These are phyloP conservation scores for Papilionanthe hybrid DNA, from an alignment of 116 monocot species.

Conservation along the genomic window DNA sequence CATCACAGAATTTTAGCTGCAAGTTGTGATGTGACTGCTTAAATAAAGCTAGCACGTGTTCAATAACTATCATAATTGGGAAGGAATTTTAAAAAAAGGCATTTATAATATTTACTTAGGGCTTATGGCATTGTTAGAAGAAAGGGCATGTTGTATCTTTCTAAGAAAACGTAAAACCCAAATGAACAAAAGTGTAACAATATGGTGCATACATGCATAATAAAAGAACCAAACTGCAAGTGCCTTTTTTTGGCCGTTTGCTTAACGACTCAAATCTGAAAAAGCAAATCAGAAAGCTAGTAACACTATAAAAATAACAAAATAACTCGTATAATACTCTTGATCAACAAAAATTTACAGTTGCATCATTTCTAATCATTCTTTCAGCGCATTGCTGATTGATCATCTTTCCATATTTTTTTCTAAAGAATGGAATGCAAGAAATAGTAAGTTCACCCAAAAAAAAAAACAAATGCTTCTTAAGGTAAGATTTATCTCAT, in stretches of 20 bases:
- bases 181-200: background rate
- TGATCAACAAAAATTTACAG: too few relatives aligned
- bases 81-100: background rate
- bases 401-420: too few relatives aligned
- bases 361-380: too few relatives aligned
- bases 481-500: background rate
- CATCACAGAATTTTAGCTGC: background rate
- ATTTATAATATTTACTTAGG: background rate
- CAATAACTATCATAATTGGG: background rate
- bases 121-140: background rate
- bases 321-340: background rate
- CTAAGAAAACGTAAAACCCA: background rate
- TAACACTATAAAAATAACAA: background rate
- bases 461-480: background rate
- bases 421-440: too few relatives aligned
- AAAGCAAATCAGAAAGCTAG: background rate
- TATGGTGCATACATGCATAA: background rate
- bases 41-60: background rate
- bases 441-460: background rate
- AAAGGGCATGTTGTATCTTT: background rate
- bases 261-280: background rate
- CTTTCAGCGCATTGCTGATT: too few relatives aligned
- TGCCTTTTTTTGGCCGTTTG: too few relatives aligned
- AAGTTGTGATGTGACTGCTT: background rate
- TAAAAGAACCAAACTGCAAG: background rate